Conservation (phyloP, 306 rosid genomes). For the Pyrus betulifolia region DNA sequence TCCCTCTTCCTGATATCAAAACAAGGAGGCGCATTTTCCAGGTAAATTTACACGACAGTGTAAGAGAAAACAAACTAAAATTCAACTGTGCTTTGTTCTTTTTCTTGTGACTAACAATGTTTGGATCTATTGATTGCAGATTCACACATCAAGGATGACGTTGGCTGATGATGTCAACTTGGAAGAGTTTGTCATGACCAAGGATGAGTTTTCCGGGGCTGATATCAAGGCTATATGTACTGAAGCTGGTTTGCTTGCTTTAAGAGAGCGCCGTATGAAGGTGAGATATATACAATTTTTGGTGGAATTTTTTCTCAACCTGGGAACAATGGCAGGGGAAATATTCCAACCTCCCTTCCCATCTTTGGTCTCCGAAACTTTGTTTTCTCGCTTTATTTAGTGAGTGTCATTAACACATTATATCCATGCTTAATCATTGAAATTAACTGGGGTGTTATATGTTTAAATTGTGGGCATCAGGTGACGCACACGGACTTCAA, state of each 20-base stretch:
- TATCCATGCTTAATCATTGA: background rate
- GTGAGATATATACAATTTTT: slow-evolving; percentile 28
- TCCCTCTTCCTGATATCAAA: slow-evolving; percentile 97
- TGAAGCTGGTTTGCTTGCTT: slow-evolving; percentile 93
- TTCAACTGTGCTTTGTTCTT: background rate
- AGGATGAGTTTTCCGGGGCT: slow-evolving; percentile 98
- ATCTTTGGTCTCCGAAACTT: background rate
- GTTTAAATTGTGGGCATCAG: slow-evolving; percentile 38
- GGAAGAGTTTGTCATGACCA: slow-evolving; percentile 97
- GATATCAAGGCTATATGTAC: slow-evolving; percentile 98
- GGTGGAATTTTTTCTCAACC: background rate
- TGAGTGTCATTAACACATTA: background rate
- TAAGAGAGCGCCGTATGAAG: slow-evolving; percentile 98
- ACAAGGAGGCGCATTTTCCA: slow-evolving; percentile 96
- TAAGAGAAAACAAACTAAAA: background rate
- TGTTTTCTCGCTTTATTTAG: background rate
- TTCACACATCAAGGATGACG: slow-evolving; percentile 97
- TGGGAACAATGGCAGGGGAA: background rate
- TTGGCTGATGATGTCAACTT: slow-evolving; percentile 94
- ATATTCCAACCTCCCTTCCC: background rate
- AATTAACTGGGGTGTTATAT: background rate
- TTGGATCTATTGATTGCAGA: slow-evolving; percentile 38
- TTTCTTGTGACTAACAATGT: background rate
- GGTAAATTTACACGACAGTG: slow-evolving; percentile 32
- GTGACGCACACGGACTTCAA: slow-evolving; percentile 83